These are phyloP conservation scores for Neurospora sp. DNA, from an alignment of 495 filamentous ascomycete species.

Conservation along the genomic window DNA sequence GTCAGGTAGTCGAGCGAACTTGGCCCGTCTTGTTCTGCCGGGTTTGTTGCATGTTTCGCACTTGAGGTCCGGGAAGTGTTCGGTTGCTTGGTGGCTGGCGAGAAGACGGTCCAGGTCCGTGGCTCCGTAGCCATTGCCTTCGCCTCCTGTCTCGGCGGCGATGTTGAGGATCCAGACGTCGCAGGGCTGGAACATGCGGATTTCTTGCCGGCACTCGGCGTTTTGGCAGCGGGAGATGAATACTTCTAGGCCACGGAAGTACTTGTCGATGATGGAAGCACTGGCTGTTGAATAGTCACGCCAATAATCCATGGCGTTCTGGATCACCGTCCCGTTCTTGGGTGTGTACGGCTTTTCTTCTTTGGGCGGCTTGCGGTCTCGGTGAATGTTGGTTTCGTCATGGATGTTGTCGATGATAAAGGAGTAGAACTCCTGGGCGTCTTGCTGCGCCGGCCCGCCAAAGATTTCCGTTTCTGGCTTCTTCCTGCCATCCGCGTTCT, in stretches of 20 bases:
- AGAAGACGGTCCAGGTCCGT: constrained; percentile 15
- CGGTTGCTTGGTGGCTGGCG: constrained; percentile 5
- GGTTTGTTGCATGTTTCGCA: constrained; percentile 24
- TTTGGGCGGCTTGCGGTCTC: constrained; percentile 11
- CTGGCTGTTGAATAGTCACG: constrained; percentile 9
- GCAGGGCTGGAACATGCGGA: constrained; percentile 13
- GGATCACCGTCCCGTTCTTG: constrained; percentile 13
- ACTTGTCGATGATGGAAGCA: constrained; percentile 24
- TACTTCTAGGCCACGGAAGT: constrained; percentile 29
- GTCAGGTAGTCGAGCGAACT: constrained; percentile 25
- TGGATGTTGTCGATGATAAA: constrained; percentile 32
- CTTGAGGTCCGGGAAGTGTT: constrained; percentile 6
- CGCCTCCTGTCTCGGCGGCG: neutral
- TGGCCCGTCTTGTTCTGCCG: constrained; percentile 17
- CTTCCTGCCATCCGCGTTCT: constrained; percentile 2
- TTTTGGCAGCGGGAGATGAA: constrained; percentile 17
- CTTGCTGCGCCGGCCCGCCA: constrained; percentile 32
- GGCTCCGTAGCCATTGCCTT: constrained; percentile 1
- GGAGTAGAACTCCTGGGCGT: constrained; percentile 30
- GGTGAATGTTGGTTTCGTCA: constrained; percentile 29
- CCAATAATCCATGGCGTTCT: constrained; percentile 23
- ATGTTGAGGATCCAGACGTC: constrained; percentile 16
- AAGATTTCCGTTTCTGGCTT: constrained; percentile 13
- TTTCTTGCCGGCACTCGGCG: constrained; percentile 12
- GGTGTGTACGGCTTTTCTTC: constrained; percentile 11